Base-by-base conservation (phyloP, 805 yeast genomes). In the Candida maesae region DNA sequence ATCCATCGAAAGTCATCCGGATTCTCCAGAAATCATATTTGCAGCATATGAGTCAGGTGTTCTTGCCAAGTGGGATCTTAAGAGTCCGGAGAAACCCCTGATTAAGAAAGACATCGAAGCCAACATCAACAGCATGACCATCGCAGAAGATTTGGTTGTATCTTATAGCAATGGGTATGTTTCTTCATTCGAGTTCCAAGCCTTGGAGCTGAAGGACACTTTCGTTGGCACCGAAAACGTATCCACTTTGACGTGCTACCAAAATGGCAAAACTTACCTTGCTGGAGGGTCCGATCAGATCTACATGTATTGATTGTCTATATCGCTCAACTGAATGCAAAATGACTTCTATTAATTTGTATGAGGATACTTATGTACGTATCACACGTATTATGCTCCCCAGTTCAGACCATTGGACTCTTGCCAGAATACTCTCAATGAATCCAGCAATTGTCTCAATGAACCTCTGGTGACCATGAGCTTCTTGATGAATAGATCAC, bases 381-480 rank as follows among this genome's bases (percentile, higher is more conserved):
- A n/a, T n/a, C n/a, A n/a, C n/a, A n/a, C n/a, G n/a, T n/a, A n/a
- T n/a, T n/a, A n/a, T n/a, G n/a, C n/a, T n/a, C n/a, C n/a, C 35
- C 58, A 52, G 5, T 70, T 60, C 38, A 78, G 58, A 1, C 83
- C 81, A 47, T 81, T 82, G 18, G 70, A 66, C 21, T 72, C 69
- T 17, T 81, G 60, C 90, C 90, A 84, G 60, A 81, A 79, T 38
- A 71, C 75, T 42, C 78, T 73, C 11, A 84, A 63, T 1, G 79
- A 67, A 16, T 72, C 78, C 36, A 76, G 72, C 2, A 82, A 79
- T 29, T 72, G 71, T 49, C 87, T 65, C 5, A 43, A 31, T 30
- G 76, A 76, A 2, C 90, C 90, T 52, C 88, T 71, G 1, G 88
- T 81, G 2, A 80, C 44, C 59, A 78, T 53, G 23, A 84, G 50